Conservation (phyloP, 2,329 filamentous ascomycete genomes). For the Fusarium anguioides region DNA sequence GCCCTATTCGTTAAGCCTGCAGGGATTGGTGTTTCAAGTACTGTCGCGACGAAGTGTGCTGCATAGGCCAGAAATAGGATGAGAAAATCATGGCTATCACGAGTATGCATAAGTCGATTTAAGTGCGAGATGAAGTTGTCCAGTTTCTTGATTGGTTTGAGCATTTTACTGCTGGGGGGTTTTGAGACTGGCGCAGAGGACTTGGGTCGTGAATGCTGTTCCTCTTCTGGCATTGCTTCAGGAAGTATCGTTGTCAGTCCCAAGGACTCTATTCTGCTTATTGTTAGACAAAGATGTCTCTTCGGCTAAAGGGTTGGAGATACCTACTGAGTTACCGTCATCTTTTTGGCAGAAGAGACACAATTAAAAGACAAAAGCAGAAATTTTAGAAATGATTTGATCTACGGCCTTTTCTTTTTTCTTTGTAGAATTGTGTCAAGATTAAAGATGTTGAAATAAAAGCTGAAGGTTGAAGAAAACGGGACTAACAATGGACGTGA, state of each 20-base stretch:
- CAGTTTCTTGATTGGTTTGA: slow-evolving; percentile 2
- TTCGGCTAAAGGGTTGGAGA: rapidly evolving
- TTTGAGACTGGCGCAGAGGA: rapidly evolving
- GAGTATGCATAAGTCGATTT: slow-evolving; percentile 25
- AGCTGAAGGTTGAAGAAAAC: neutral
- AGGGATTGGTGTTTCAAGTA: slow-evolving; percentile 13
- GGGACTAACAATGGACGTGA: neutral
- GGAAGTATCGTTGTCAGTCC: neutral
- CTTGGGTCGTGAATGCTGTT: neutral
- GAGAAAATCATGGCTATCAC: slow-evolving; percentile 25
- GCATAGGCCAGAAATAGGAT: slow-evolving; percentile 32
- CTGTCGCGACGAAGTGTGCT: slow-evolving; percentile 18
- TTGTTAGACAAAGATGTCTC: neutral
- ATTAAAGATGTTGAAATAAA: neutral
- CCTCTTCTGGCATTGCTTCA: neutral
- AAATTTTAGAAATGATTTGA: no score
- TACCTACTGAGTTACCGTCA: slow-evolving; percentile 12
- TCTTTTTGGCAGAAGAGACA: rapidly evolving
- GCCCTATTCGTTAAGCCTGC: neutral
- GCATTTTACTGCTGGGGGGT: neutral
- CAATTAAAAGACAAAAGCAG: rapidly evolving
- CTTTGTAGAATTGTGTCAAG: neutral
- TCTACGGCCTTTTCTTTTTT: neutral
- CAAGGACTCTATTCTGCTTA: neutral
- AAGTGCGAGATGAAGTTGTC: slow-evolving; percentile 24